These are phyloP conservation scores for Kwoniella dejecticola DNA, from an alignment of 768 basidiomycete species.

Conservation along the genomic window DNA sequence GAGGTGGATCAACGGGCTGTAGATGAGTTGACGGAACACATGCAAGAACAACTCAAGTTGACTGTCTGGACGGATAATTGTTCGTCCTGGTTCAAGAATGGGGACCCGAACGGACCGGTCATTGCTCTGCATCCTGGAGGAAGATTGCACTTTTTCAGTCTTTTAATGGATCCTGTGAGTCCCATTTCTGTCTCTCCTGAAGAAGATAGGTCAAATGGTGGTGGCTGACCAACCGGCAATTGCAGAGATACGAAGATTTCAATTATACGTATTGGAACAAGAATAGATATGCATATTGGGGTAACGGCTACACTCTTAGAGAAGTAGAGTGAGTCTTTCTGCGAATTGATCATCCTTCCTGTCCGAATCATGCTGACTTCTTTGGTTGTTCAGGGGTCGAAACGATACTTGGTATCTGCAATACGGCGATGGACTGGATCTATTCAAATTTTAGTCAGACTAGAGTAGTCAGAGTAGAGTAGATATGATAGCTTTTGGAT, in stretches of 20 bases:
- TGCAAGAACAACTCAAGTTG: constrained; percentile 9
- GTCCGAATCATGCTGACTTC: background rate
- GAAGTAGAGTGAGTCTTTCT: constrained; percentile 12
- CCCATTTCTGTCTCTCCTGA: background rate
- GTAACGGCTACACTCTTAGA: constrained; percentile 15
- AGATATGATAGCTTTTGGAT: too few species aligned
- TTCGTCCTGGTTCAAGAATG: constrained; percentile 18
- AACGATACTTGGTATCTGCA: constrained; percentile 18
- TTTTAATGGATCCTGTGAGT: constrained; percentile 17
- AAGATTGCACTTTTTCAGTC: constrained; percentile 9
- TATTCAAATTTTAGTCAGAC: constrained; percentile 7
- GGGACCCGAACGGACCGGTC: constrained; percentile 3
- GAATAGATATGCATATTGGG: constrained; percentile 17
- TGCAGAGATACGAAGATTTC: constrained; percentile 17
- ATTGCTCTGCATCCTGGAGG: constrained; percentile 20
- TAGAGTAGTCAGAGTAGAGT: too few species aligned
- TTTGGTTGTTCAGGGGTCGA: background rate
- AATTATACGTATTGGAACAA: constrained; percentile 22
- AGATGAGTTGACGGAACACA: constrained; percentile 15
- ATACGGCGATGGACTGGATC: constrained; percentile 8
- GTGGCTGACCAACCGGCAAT: background rate
- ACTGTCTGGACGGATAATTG: constrained; percentile 20
- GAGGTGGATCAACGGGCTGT: constrained; percentile 1
- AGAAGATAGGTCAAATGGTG: background rate
- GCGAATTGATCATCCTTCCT: background rate